Conservation (phyloP, 192 early-diverging fungal genomes). For the Pilaira anomala region DNA sequence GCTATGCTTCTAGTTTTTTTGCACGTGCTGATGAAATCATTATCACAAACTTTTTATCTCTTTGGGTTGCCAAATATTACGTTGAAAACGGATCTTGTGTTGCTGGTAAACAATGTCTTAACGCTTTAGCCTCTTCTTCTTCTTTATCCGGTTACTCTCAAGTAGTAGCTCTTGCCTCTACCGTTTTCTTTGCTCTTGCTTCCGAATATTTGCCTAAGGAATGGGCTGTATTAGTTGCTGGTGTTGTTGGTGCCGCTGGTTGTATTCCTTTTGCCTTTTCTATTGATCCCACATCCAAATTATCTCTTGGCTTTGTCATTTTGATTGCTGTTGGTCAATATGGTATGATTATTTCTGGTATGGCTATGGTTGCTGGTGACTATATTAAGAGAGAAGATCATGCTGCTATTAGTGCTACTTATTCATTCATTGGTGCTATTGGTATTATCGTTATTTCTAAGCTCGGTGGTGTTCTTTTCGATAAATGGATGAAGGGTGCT, state of each 20-base stretch:
- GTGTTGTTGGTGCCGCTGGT: slow-evolving; percentile 46
- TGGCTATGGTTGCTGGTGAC: slow-evolving; percentile 56
- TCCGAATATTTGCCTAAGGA: slow-evolving; percentile 37
- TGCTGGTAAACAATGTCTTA: slow-evolving; percentile 19
- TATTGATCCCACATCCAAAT: slow-evolving; percentile 40
- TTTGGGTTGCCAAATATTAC: slow-evolving; percentile 63
- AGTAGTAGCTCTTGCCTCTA: slow-evolving; percentile 60
- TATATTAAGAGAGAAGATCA: slow-evolving; percentile 46
- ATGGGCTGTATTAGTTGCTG: slow-evolving; percentile 43
- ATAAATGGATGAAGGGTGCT: slow-evolving; percentile 49
- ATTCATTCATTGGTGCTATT: slow-evolving; percentile 58
- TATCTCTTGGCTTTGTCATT: slow-evolving; percentile 41
- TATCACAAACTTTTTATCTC: slow-evolving; percentile 63
- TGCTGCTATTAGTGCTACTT: slow-evolving; percentile 62
- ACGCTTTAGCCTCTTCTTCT: slow-evolving; percentile 32
- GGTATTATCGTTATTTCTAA: slow-evolving; percentile 62
- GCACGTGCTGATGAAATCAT: slow-evolving; percentile 72
- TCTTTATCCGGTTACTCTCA: slow-evolving; percentile 56
- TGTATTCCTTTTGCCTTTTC: slow-evolving; percentile 52
- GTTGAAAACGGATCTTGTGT: slow-evolving; percentile 53
- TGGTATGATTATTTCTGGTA: slow-evolving; percentile 58
- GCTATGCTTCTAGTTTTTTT: slow-evolving; percentile 63
- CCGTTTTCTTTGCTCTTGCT: slow-evolving; percentile 54
- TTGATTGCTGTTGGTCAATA: slow-evolving; percentile 51
- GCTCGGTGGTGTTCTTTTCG: slow-evolving; percentile 59